These are phyloP conservation scores for Knufia fluminis DNA, from an alignment of 2,329 filamentous ascomycete species.

Conservation along the genomic window DNA sequence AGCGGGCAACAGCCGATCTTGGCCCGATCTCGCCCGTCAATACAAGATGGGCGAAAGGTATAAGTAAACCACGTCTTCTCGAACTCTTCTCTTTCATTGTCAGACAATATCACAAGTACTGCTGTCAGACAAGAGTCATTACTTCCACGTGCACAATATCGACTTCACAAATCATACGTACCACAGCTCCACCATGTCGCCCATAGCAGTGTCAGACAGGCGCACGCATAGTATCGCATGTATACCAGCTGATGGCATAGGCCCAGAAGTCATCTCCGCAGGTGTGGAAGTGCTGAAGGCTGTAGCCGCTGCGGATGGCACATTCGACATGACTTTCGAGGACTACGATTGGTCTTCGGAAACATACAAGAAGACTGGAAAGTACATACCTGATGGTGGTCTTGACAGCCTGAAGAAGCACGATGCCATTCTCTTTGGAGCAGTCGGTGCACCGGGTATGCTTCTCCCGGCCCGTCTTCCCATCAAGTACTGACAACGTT, in stretches of 20 bases:
- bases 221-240: conserved; percentile 41
- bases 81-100: too few species aligned
- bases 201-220: neutral
- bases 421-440: conserved; percentile 60
- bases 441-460: conserved; percentile 52
- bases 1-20: too few species aligned
- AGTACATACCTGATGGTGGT: conserved; percentile 55
- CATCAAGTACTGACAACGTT: neutral
- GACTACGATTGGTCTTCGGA: conserved; percentile 60
- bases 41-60: too few species aligned
- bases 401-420: conserved; percentile 49
- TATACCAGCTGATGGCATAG: conserved; percentile 62
- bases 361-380: conserved; percentile 55
- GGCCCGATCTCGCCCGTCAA: too few species aligned
- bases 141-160: too few species aligned
- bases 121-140: too few species aligned
- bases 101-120: too few species aligned
- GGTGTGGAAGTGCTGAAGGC: conserved; percentile 52
- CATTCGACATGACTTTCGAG: conserved; percentile 53
- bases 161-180: too few species aligned
- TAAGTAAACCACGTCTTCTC: too few species aligned
- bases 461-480: neutral
- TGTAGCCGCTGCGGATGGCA: conserved; percentile 38
- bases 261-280: conserved; percentile 56
- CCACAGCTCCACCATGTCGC: conserved; percentile 4